phyloP scores from a whole-genome alignment of 2,329 filamentous ascomycete species.

The Plectosphaerella sp. region DNA sequence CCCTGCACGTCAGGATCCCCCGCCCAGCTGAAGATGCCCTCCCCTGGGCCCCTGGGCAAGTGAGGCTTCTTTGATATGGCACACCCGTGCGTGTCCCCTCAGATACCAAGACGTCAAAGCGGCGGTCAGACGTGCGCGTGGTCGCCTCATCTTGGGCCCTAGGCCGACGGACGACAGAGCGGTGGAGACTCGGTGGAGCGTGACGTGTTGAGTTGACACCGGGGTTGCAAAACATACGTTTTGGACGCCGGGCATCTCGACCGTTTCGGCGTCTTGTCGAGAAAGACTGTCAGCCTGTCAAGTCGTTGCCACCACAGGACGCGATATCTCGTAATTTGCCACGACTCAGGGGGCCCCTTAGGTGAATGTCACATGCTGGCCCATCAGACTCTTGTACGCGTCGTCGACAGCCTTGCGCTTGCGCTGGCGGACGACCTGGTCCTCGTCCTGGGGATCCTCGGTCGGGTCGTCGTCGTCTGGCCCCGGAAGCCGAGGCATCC shows the following conservation, averaged over 20 bases:
- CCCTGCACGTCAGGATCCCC: too few species aligned
- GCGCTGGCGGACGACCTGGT: conserved; percentile 43
- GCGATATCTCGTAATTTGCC: too few species aligned
- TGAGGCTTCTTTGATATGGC: too few species aligned
- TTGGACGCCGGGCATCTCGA: neutral
- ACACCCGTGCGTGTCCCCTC: too few species aligned
- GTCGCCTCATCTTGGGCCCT: neutral
- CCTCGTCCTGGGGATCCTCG: conserved; percentile 20
- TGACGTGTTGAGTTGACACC: neutral
- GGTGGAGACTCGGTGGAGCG: neutral
- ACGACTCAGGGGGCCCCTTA: neutral
- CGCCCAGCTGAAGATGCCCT: too few species aligned
- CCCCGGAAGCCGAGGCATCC: conserved; percentile 60
- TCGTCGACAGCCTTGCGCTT: conserved; percentile 79
- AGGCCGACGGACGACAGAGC: neutral
- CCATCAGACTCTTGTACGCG: conserved; percentile 73
- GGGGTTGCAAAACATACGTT: neutral
- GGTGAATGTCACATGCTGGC: conserved; percentile 62
- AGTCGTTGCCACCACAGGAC: too few species aligned
- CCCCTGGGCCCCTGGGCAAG: too few species aligned
- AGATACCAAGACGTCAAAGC: neutral
- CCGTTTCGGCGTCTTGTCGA: too few species aligned
- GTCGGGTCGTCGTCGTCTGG: conserved; percentile 40
- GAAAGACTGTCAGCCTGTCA: too few species aligned
- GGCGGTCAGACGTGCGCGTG: neutral